Evolutionary conservation across 495 filamentous ascomycete genomes (phyloP), one percentile per base, ranked within the genome.

Genomic region (Penicillium robsamsonii): DNA sequence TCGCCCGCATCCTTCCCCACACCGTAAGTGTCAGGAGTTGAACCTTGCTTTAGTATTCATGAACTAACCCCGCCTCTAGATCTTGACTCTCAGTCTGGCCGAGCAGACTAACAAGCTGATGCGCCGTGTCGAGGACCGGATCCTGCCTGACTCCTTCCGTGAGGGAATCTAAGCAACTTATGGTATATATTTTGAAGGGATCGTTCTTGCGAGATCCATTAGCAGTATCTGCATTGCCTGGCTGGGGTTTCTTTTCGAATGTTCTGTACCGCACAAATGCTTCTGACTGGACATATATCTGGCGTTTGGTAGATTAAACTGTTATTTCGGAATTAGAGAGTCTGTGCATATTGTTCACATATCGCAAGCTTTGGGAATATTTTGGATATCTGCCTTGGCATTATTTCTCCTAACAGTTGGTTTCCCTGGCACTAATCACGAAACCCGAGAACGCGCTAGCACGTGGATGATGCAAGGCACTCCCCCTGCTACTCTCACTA

Each of bases 61-160:
- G 33, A 33, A 47, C 59, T 67, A 58, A 68, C 33, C 53, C 55
- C 29, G 59, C 15, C 1, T 31, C 15, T 58, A 87, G 88, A 85
- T 97, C 70, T 70, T 97, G 65, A 97, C 91, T 1, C 82, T 99
- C 61, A 94, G 84, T 61, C 77, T 99, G 68, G 94, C 94, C 9
- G 94, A 99, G 71, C 94, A 97, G 75, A 99, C 94, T 1, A 97
- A 93, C 72, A 97, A 96, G 76, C 66, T 92, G 22, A 84, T 97
- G 73, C 79, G 86, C 59, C 85, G 81, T 66, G 69, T 95, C 17
- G 94, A 98, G 71, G 75, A 84, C 52, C 80, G 80, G 20, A 68
- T 96, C 45, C 68, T 87, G 12, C 73, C 84, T 29, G 70, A 77
- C 25, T 71, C 70, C 3, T 40, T 79, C 18, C 80, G 77, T 55